Conservation (phyloP, 2,329 filamentous ascomycete genomes). For the Colletotrichum tropicicola region DNA sequence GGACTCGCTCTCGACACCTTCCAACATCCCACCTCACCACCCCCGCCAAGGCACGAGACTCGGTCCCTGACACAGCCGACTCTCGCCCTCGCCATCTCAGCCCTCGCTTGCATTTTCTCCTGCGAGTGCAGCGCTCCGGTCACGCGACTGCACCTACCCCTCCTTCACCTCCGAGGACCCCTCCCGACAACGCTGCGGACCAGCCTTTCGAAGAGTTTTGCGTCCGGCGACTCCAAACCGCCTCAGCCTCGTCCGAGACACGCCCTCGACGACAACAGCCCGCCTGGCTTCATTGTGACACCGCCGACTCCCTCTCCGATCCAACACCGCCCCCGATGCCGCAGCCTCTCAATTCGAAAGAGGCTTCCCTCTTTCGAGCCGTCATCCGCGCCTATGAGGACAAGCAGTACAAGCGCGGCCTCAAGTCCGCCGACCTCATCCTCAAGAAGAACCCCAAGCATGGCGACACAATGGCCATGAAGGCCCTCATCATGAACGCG, state of each 20-base stretch:
- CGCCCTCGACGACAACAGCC: neutral
- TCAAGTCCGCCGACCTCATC: conserved; percentile 97
- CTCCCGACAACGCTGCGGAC: conserved; percentile 9
- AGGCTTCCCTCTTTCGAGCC: conserved; percentile 92
- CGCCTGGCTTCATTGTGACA: neutral
- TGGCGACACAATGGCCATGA: conserved; percentile 99
- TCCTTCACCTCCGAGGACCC: conserved; percentile 19
- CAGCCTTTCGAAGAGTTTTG: conserved; percentile 18
- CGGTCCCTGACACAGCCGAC: conserved; percentile 25
- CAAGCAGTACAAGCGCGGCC: conserved; percentile 94
- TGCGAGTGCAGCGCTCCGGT: neutral
- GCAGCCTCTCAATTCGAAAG: conserved; percentile 83
- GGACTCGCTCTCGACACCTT: conserved; percentile 14
- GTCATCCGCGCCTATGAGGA: conserved; percentile 97
- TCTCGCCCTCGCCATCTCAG: conserved; percentile 8
- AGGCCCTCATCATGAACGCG: conserved; percentile 93
- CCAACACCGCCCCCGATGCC: conserved; percentile 62
- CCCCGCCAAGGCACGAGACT: conserved; percentile 24
- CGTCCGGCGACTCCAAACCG: neutral
- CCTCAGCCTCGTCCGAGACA: neutral
- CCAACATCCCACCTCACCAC: conserved; percentile 18
- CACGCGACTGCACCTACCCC: conserved; percentile 23
- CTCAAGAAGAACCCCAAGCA: conserved; percentile 94
- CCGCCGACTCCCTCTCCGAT: conserved; percentile 7
- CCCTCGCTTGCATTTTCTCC: neutral